These are phyloP conservation scores for Yamadazyma diospyri DNA, from an alignment of 1,139 yeast genomes.

Conservation along the genomic window DNA sequence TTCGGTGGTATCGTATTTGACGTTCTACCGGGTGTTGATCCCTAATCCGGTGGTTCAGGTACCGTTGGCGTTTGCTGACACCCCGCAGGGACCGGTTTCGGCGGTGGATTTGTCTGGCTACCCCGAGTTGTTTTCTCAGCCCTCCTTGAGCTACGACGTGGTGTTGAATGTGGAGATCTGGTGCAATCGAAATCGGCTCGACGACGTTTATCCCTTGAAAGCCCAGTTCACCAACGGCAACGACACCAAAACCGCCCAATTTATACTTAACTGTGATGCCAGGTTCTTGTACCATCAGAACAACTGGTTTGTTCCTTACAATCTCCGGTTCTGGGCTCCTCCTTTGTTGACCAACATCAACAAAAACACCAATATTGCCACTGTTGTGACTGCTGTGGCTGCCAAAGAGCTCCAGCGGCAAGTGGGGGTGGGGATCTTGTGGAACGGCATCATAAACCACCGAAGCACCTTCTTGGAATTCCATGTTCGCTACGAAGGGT, in stretches of 20 bases:
- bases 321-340: slow-evolving; percentile 35
- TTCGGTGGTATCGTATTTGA: slow-evolving; percentile 22
- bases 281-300: slow-evolving; percentile 24
- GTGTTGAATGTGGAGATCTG: slow-evolving; percentile 14
- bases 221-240: slow-evolving; percentile 2
- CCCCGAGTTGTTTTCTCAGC: slow-evolving; percentile 10
- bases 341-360: slow-evolving; percentile 29
- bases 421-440: slow-evolving; percentile 1
- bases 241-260: slow-evolving; percentile 9
- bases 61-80: slow-evolving; percentile 13
- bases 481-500: slow-evolving; percentile 47
- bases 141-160: slow-evolving; percentile 14
- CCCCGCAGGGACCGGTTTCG: background rate
- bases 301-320: slow-evolving; percentile 34
- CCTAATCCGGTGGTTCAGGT: slow-evolving; percentile 17
- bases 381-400: slow-evolving; percentile 7
- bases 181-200: slow-evolving; percentile 17
- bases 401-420: slow-evolving; percentile 5
- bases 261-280: slow-evolving; percentile 31
- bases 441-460: slow-evolving; percentile 12
- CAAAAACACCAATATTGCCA: slow-evolving; percentile 14
- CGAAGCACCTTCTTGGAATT: slow-evolving; percentile 16
- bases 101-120: slow-evolving; percentile 1
- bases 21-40: slow-evolving; percentile 23
- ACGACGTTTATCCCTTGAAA: slow-evolving; percentile 15